Evolutionary conservation across 169 alveolate genomes (phyloP).

Genomic region (Cryptosporidium bovis): DNA sequence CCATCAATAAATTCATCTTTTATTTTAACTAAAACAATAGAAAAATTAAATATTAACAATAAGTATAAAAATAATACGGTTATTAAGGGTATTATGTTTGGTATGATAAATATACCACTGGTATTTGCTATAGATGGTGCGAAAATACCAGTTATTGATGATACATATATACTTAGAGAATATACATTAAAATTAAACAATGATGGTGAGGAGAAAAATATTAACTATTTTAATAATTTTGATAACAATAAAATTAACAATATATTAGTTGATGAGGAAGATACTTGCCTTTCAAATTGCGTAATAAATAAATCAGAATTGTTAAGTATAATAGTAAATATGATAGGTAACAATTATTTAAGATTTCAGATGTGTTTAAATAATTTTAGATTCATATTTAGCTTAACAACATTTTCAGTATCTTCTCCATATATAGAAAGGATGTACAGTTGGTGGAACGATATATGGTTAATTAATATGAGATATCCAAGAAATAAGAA

Average conservation of each 20-base stretch:
- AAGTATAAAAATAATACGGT: not conserved
- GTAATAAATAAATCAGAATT: constrained; percentile 28
- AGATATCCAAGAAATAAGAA: constrained; percentile 52
- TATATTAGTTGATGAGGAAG: constrained; percentile 10
- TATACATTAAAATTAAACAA: not conserved
- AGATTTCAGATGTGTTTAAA: constrained; percentile 12
- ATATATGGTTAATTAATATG: constrained; percentile 56
- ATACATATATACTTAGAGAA: constrained; percentile 37
- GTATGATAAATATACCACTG: constrained; percentile 37
- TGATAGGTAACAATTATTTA: constrained; percentile 27
- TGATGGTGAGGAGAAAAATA: not conserved
- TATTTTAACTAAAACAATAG: constrained; percentile 6
- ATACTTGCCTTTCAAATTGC: constrained; percentile 19
- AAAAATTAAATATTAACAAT: not conserved
- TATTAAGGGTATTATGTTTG: constrained; percentile 28
- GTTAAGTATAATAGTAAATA: constrained; percentile 19
- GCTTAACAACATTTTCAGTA: constrained; percentile 48
- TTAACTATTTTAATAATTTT: not conserved
- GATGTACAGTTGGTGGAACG: constrained; percentile 63
- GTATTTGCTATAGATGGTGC: constrained; percentile 72
- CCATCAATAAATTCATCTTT: constrained; percentile 51
- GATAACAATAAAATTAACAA: not conserved
- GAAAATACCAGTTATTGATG: constrained; percentile 56
- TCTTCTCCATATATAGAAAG: constrained; percentile 53
- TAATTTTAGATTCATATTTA: constrained; percentile 62